These are phyloP conservation scores for Neurospora sp. DNA, from an alignment of 495 filamentous ascomycete genomes.

Conservation along the genomic window DNA sequence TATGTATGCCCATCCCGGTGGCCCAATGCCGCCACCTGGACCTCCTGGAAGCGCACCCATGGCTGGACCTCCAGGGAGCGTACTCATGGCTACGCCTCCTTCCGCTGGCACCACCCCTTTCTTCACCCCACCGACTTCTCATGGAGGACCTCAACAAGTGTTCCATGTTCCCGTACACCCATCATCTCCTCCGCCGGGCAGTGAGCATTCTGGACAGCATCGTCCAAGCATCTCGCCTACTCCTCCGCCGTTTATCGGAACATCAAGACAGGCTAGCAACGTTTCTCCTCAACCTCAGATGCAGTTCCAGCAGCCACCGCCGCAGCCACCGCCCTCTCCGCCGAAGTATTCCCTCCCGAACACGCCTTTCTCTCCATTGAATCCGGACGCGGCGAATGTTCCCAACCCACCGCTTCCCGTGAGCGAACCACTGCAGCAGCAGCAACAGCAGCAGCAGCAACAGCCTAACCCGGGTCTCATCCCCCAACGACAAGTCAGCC, in stretches of 20 bases:
- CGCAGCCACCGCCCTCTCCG: neutral
- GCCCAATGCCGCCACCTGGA: neutral
- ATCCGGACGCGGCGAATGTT: conserved; percentile 4
- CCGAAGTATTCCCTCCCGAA: conserved; percentile 3
- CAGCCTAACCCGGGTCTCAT: conserved; percentile 1
- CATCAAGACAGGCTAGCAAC: neutral
- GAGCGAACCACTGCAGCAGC: neutral
- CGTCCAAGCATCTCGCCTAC: neutral
- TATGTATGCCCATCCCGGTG: neutral
- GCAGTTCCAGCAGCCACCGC: neutral
- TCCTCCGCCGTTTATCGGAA: neutral
- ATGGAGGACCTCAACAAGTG: neutral
- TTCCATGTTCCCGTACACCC: neutral
- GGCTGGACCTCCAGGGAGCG: neutral
- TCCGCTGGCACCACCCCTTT: neutral
- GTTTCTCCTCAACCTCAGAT: neutral
- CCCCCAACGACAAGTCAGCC: conserved; percentile 17
- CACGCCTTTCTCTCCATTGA: conserved; percentile 11
- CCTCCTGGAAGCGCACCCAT: neutral
- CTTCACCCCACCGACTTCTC: neutral
- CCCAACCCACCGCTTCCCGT: conserved; percentile 5
- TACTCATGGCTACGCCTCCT: neutral
- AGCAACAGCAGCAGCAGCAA: neutral
- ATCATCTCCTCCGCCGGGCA: neutral
- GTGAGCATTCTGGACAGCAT: neutral